Evolutionary conservation across 352 stramenopile species (phyloP).

Genomic region (Pythium diclinum): DNA sequence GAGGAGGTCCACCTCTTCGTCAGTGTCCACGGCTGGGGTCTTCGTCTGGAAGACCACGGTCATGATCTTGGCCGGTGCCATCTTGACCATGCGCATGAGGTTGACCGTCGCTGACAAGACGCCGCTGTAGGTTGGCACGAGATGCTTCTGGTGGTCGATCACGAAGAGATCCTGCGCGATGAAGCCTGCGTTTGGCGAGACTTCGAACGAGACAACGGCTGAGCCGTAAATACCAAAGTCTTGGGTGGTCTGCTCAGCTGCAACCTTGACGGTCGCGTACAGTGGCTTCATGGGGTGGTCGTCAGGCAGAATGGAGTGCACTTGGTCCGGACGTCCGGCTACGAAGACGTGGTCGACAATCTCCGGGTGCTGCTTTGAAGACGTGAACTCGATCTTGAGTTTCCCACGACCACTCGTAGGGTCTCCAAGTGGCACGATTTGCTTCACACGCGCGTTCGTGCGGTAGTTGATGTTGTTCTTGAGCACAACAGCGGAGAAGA

Average conservation of each 20-base stretch:
- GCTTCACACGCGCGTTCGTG: constrained; percentile 7
- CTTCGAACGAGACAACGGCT: neutral
- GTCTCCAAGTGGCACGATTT: neutral
- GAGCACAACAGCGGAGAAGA: constrained; percentile 3
- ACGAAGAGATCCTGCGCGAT: constrained; percentile 12
- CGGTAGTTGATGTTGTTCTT: constrained; percentile 17
- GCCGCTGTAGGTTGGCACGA: neutral
- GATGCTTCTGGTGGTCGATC: constrained; percentile 15
- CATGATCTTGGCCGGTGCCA: neutral
- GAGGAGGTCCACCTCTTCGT: no score
- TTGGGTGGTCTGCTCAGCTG: neutral
- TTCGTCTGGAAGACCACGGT: constrained; percentile 17
- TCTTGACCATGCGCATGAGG: constrained; percentile 18
- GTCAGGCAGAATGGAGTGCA: constrained; percentile 3
- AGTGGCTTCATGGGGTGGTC: constrained; percentile 14
- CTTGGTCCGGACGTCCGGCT: constrained; percentile 8
- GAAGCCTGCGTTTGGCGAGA: constrained; percentile 1
- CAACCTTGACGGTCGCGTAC: neutral
- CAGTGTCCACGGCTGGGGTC: no score
- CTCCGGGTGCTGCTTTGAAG: neutral
- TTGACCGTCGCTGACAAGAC: constrained; percentile 2
- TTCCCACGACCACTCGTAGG: neutral
- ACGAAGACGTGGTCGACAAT: constrained; percentile 5
- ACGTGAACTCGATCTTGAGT: neutral
- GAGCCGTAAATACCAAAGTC: constrained; percentile 10